These are phyloP conservation scores for Microsporum ferrugineum DNA, from an alignment of 2,329 filamentous ascomycete species.

Conservation along the genomic window DNA sequence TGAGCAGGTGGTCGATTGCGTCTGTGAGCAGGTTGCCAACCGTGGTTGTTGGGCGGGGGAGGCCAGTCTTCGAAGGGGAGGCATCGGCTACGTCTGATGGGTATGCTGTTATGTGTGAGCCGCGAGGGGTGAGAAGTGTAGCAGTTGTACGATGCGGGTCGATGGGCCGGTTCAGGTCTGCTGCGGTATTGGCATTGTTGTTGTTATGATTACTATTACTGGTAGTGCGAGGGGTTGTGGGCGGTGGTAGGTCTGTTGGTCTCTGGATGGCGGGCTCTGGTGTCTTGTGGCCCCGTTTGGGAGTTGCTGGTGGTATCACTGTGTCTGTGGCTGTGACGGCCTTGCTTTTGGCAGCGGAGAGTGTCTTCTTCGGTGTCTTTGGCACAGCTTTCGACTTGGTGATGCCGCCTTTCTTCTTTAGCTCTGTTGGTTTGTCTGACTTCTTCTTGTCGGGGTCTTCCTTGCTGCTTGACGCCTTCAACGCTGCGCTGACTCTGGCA, in stretches of 20 bases:
- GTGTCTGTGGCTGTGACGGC: neutral
- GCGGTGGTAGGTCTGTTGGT: constrained; percentile 9
- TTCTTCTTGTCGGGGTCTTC: constrained; percentile 14
- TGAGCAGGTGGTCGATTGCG: constrained; percentile 62
- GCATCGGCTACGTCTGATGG: constrained; percentile 29
- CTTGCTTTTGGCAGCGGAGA: neutral
- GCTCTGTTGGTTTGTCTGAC: constrained; percentile 9
- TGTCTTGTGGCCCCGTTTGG: constrained; percentile 1
- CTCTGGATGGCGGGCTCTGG: constrained; percentile 13
- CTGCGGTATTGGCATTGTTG: constrained; percentile 14
- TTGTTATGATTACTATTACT: constrained; percentile 20
- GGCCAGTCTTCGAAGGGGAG: constrained; percentile 31
- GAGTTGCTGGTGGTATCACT: neutral
- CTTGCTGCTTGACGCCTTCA: constrained; percentile 13
- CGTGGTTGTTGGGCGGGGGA: constrained; percentile 42
- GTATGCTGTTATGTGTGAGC: constrained; percentile 39
- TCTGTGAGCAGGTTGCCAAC: constrained; percentile 62
- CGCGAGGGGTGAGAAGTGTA: constrained; percentile 38
- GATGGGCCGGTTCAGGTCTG: constrained; percentile 34
- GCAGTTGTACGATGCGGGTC: constrained; percentile 40
- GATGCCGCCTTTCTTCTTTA: constrained; percentile 8
- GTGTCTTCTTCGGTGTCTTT: neutral
- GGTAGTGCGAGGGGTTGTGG: constrained; percentile 22
- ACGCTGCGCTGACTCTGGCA: constrained; percentile 31
- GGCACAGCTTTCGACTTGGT: neutral